phyloP scores from a whole-genome alignment of 257 asterid genomes.

The Rauvolfia tetraphylla region DNA sequence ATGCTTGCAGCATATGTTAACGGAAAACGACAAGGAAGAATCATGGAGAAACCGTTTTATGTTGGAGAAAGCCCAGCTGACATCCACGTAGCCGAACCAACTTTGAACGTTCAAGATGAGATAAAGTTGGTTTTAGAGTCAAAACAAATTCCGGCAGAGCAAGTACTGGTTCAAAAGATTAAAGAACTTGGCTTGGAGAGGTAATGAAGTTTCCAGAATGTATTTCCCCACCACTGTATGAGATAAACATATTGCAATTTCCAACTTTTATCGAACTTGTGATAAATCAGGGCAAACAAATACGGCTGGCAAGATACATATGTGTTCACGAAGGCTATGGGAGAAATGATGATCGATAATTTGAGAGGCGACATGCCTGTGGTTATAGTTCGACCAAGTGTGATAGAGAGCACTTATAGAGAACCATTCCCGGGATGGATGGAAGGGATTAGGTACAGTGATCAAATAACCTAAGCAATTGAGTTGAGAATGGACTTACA shows the following conservation, averaged over 20 bases:
- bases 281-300: constrained; percentile 69
- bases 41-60: constrained; percentile 77
- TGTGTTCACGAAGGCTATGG: constrained; percentile 96
- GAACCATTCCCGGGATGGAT: constrained; percentile 99
- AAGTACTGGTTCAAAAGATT: constrained; percentile 53
- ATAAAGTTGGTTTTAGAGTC: constrained; percentile 58
- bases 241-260: constrained; percentile 3
- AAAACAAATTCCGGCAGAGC: constrained; percentile 44
- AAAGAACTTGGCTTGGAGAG: constrained; percentile 76
- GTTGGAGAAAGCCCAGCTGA: constrained; percentile 64
- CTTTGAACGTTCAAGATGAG: constrained; percentile 76
- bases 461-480: background rate
- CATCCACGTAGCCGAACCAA: constrained; percentile 35
- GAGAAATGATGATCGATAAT: constrained; percentile 93
- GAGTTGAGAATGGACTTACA: background rate
- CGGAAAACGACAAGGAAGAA: constrained; percentile 81
- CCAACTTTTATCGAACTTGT: background rate
- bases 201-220: constrained; percentile 29
- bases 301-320: constrained; percentile 99
- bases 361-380: constrained; percentile 77
- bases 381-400: constrained; percentile 87
- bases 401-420: constrained; percentile 87
- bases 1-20: constrained; percentile 77
- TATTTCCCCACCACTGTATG: background rate
- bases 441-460: constrained; percentile 85